Evolutionary conservation across 2,329 filamentous ascomycete species (phyloP).

Genomic region (Fragosphaeria purpurea): DNA sequence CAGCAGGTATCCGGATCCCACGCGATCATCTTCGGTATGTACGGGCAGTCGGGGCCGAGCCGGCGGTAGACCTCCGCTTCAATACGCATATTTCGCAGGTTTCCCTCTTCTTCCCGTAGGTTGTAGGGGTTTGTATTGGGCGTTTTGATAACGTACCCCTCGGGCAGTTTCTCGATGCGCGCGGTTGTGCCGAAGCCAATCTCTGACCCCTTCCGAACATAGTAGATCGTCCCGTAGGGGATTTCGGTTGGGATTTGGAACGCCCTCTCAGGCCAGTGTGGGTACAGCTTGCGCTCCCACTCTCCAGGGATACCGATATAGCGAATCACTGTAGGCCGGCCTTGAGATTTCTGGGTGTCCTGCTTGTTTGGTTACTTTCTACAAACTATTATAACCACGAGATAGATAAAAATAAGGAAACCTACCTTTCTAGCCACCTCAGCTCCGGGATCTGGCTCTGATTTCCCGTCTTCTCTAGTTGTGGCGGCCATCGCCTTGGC

Average conservation of each 20-base stretch:
- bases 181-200: slow-evolving; percentile 1
- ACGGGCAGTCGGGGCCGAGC: not conserved
- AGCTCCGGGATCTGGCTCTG: no score
- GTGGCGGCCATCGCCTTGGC: no score
- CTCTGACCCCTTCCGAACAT: not conserved
- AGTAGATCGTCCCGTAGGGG: slow-evolving; percentile 1
- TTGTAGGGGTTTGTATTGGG: not conserved
- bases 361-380: no score
- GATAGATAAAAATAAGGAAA: no score
- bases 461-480: no score
- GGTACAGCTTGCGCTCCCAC: not conserved
- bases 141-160: not conserved
- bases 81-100: not conserved
- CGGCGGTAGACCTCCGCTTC: slow-evolving; percentile 1
- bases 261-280: not conserved
- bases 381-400: no score
- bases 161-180: not conserved
- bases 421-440: no score
- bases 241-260: not conserved
- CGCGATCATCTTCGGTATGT: not conserved
- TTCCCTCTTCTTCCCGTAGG: not conserved
- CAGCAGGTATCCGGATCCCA: not conserved
- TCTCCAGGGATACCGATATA: not conserved
- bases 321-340: not conserved
- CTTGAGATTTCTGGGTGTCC: no score